Base-by-base conservation (phyloP, 1,139 yeast genomes). In the Kodamaea derodonti region DNA sequence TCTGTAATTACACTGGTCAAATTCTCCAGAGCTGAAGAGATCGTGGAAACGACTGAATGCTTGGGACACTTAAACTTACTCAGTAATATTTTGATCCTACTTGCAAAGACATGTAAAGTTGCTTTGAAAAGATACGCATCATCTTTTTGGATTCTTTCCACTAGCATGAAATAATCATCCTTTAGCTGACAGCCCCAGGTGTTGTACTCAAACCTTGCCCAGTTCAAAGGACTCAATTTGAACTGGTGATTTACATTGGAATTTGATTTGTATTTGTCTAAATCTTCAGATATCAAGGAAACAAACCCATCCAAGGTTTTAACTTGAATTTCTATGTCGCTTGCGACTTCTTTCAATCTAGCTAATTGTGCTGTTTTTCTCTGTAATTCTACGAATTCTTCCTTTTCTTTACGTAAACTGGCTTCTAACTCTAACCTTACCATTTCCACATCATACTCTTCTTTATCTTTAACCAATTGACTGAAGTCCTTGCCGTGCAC, bases 291-390 rank as follows among this genome's bases (percentile, higher is more conserved):
- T 22, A 53, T 52, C 11, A 61, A 35, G 3, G 54, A 55, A n/a
- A 51, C 39, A 36, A 65, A 56, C 3, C 72, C 71, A 23, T 63
- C 67, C 17, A 55, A 41, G 0, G 71, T 58, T 2, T 45, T 43
- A 24, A 65, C 51, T 9, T 49, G 47, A 3, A 64, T 20, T 3
- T 39, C 37, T 24, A 54, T 32, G 9, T 45, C 36, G 12, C 48
- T 43, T 24, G 39, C 47, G 4, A n/a, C 52, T 29, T 27, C 40
- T 35, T 39, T 50, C 38, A 36, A 41, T 41, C 45, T 43, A n/a
- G 34, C 38, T 33, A 47, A 48, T 29, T 39, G 34, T 12, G 39
- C 33, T 14, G 34, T 28, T 20, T 37, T 31, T 13, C 31, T 24
- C 20, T 33, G 35, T 35, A 39, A 20, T 23, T 52, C 47, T 14